These are phyloP conservation scores for Physcomitrium patens DNA, from an alignment of 225 moss, liverwort and hornwort genomes.

Conservation along the genomic window DNA sequence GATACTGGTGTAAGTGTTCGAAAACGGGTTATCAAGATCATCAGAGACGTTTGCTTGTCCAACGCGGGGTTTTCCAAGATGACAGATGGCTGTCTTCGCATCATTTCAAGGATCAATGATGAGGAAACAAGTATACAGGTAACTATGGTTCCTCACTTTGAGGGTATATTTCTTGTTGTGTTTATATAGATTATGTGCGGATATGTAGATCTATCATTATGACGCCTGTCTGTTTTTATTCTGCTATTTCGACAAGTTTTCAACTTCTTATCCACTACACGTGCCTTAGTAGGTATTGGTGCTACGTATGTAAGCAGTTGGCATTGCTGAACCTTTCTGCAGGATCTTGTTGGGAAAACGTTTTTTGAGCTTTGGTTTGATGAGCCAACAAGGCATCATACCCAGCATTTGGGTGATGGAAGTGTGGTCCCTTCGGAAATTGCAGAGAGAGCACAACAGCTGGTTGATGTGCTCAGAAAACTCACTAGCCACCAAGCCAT, in stretches of 20 bases:
- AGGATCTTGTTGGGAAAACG: slow-evolving; percentile 96
- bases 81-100: slow-evolving; percentile 89
- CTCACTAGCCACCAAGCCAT: slow-evolving; percentile 79
- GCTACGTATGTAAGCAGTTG: slow-evolving; percentile 15
- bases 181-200: slow-evolving; percentile 7
- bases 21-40: slow-evolving; percentile 97
- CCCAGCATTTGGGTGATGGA: slow-evolving; percentile 76
- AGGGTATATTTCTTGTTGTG: background rate
- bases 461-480: slow-evolving; percentile 90
- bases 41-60: slow-evolving; percentile 95
- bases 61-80: slow-evolving; percentile 81
- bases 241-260: slow-evolving; percentile 4
- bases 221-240: background rate
- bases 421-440: slow-evolving; percentile 76
- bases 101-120: slow-evolving; percentile 96
- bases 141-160: slow-evolving; percentile 9
- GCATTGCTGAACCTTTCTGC: slow-evolving; percentile 26
- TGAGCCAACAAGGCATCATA: slow-evolving; percentile 66
- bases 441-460: slow-evolving; percentile 79
- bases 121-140: slow-evolving; percentile 96
- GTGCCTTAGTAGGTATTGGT: background rate
- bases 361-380: slow-evolving; percentile 99
- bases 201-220: background rate
- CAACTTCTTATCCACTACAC: slow-evolving; percentile 3
- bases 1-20: slow-evolving; percentile 99